phyloP scores from a whole-genome alignment of 2,329 filamentous ascomycete genomes.

The Cladosporium austrohemisphaericum region DNA sequence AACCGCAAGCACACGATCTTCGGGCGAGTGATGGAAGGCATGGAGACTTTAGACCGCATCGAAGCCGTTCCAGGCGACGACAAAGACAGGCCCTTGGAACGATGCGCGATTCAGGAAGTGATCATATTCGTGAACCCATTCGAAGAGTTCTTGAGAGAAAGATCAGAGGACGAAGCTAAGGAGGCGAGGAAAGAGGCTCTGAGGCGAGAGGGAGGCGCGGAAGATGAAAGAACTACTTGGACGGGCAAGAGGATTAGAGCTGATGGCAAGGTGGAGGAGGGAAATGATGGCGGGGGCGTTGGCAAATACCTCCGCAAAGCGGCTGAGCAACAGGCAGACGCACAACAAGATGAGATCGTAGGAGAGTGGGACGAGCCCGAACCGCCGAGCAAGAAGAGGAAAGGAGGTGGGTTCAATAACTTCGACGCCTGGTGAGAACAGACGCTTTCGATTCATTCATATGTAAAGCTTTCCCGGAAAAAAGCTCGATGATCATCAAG shows the following conservation, averaged over 20 bases:
- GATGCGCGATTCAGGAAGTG: constrained; percentile 77
- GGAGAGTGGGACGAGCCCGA: constrained; percentile 63
- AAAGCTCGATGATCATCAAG: too few species aligned
- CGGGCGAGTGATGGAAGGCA: constrained; percentile 73
- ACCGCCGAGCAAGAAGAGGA: constrained; percentile 69
- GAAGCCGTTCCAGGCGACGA: constrained; percentile 73
- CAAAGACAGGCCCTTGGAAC: constrained; percentile 69
- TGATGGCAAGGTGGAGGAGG: constrained; percentile 54
- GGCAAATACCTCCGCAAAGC: constrained; percentile 78
- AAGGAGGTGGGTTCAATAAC: constrained; percentile 76
- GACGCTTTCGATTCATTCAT: background rate
- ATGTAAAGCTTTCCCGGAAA: too few species aligned
- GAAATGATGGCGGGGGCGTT: constrained; percentile 51
- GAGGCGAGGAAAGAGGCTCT: constrained; percentile 63
- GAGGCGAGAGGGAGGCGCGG: constrained; percentile 64
- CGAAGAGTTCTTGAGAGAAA: constrained; percentile 79
- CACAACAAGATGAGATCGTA: constrained; percentile 56
- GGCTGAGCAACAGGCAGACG: constrained; percentile 28
- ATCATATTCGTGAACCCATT: constrained; percentile 92
- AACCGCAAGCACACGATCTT: constrained; percentile 98
- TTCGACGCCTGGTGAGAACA: constrained; percentile 77
- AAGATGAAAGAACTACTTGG: constrained; percentile 91
- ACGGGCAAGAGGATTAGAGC: constrained; percentile 83
- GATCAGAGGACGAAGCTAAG: constrained; percentile 51
- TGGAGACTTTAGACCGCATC: constrained; percentile 64